phyloP scores from a whole-genome alignment of 371 early-diverging fungal species.

The Cokeromyces recurvatus region DNA sequence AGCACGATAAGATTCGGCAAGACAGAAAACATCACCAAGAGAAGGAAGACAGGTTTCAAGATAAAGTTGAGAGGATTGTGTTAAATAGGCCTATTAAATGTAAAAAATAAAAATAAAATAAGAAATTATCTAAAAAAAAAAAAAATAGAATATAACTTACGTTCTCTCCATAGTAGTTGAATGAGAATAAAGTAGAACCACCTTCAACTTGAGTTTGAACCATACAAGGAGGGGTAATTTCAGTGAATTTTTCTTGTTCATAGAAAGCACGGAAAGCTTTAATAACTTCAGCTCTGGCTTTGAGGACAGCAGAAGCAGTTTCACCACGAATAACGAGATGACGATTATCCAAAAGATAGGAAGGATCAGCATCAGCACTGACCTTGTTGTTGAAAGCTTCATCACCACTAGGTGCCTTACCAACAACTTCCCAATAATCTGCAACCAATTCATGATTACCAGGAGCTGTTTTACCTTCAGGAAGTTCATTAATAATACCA shows the following conservation, averaged over 20 bases:
- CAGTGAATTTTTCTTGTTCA: constrained; percentile 75
- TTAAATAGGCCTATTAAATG: constrained; percentile 86
- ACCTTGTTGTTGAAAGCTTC: constrained; percentile 91
- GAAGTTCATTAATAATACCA: constrained; percentile 85
- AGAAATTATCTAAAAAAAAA: too few species aligned
- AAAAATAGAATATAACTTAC: too few species aligned
- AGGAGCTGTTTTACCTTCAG: constrained; percentile 95
- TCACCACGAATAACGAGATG: constrained; percentile 98
- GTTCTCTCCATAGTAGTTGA: constrained; percentile 97
- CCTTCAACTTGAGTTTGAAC: constrained; percentile 99
- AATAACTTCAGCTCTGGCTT: constrained; percentile 86
- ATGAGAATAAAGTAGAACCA: constrained; percentile 95
- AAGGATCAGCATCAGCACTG: constrained; percentile 86
- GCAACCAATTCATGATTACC: constrained; percentile 93
- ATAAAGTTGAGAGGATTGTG: constrained; percentile 99
- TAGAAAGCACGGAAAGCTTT: constrained; percentile 96
- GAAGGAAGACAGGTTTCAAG: constrained; percentile 98
- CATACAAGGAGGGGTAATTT: constrained; percentile 99
- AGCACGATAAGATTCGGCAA: constrained; percentile 99
- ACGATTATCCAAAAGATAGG: constrained; percentile 88
- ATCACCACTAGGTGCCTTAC: constrained; percentile 93
- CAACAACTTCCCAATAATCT: constrained; percentile 95
- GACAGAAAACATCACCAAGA: constrained; percentile 96
- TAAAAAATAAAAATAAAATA: too few species aligned
- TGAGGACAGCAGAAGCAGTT: constrained; percentile 84